Base-by-base conservation (phyloP, 2,329 filamentous ascomycete genomes). In the Fonsecaea multimorphosa region DNA sequence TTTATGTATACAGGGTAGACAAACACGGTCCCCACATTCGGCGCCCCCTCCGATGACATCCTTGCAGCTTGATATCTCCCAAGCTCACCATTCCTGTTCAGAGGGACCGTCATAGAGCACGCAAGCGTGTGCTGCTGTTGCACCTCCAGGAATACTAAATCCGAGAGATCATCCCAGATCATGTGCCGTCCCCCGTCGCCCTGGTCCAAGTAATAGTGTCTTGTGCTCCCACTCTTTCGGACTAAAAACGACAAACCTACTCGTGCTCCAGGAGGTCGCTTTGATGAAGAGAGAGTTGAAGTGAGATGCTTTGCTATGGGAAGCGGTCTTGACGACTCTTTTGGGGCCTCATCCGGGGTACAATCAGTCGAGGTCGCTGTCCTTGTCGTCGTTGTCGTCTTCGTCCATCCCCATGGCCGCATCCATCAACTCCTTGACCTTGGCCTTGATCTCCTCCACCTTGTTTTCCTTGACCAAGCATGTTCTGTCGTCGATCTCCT, bases 191-290 rank as follows among this genome's bases (percentile, higher is more conserved):
- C 8, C n/a, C 19, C 38, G 38, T 19, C 38, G 16, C 38, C 38
- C 44, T 49, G 44, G 22, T 24, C 44, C 4, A 22, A 49, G 44
- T 9, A 49, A 49, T 24, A 49, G 19, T 49, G 22, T 49, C 6
- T 24, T 24, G 9, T 2, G 24, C n/a, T 49, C 22, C 44, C 19
- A 12, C 22, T 49, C 44, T 27, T 91, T 83, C 16, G 83, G 83
- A 1, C 79, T 78, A 57, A 19, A 8, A 1, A 24, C 11, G 44
- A 24, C 40, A n/a, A 12, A 24, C 40, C 12, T 46, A n/a, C 40
- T 11, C 19, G 9, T 40, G 19, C 19, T 14, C 40, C 19, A 46
- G 7, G 40, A 46, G n/a, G 9, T 12, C 2, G 9, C 44, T 24
- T 49, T 49, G 19, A 49, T 3, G 19, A 24, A 49, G 44, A 49